Evolutionary conservation across 164 flowering plant species (phyloP).

Genomic region (Sedum album): DNA sequence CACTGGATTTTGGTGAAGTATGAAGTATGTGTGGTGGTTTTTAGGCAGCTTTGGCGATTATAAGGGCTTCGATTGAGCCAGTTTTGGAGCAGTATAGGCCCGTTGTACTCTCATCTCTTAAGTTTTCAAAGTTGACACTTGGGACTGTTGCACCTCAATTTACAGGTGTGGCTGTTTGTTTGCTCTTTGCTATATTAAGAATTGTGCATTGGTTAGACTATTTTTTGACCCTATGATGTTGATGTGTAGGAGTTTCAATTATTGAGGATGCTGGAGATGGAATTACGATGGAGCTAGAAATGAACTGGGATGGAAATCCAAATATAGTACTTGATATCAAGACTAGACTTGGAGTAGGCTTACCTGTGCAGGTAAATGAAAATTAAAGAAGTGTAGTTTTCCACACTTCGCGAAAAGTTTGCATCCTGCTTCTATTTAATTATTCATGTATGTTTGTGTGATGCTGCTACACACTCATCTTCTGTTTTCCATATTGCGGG

Average conservation of each 20-base stretch:
- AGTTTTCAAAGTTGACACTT: constrained; percentile 86
- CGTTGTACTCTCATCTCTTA: constrained; percentile 55
- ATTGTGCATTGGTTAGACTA: background rate
- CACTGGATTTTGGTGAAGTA: background rate
- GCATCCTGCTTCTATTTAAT: background rate
- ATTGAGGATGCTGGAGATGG: constrained; percentile 67
- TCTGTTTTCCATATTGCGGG: too few relatives aligned
- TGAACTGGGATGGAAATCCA: constrained; percentile 99
- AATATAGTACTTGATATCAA: constrained; percentile 73
- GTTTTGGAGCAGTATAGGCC: constrained; percentile 87
- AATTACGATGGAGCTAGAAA: constrained; percentile 82
- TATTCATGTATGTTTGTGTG: too few relatives aligned
- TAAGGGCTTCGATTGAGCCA: constrained; percentile 75
- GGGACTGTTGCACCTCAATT: constrained; percentile 97
- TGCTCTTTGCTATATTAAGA: background rate
- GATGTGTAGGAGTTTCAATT: constrained; percentile 64
- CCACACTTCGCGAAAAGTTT: background rate
- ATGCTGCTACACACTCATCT: too few relatives aligned
- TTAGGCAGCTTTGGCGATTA: constrained; percentile 92
- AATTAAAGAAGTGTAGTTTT: background rate
- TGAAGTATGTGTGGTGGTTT: background rate
- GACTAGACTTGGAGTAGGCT: constrained; percentile 67
- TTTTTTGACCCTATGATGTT: background rate
- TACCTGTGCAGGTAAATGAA: constrained; percentile 74
- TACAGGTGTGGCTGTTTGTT: constrained; percentile 54